phyloP scores from a whole-genome alignment of 1,284 basidiomycete species.

The Heliocybe sulcata region DNA sequence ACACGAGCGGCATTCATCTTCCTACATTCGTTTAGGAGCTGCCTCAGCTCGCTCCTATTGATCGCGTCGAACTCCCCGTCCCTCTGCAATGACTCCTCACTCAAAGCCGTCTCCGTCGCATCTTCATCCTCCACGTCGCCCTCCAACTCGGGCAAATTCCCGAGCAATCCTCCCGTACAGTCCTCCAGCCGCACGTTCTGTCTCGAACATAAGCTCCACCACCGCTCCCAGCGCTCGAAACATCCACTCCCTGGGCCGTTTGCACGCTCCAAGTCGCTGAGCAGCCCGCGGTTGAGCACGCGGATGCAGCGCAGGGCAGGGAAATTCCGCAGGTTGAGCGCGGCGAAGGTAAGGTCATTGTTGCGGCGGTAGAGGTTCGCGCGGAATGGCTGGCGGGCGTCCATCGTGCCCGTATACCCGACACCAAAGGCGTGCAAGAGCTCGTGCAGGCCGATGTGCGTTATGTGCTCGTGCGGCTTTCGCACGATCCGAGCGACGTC shows the following conservation, averaged over 20 bases:
- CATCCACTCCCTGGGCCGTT: conserved; percentile 38
- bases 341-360: conserved; percentile 60
- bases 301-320: conserved; percentile 52
- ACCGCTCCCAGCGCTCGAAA: conserved; percentile 58
- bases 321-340: conserved; percentile 48
- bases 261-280: conserved; percentile 49
- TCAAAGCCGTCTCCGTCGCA: conserved; percentile 14
- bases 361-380: conserved; percentile 40
- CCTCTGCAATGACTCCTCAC: conserved; percentile 22
- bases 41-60: conserved; percentile 32
- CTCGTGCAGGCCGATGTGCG: conserved; percentile 61
- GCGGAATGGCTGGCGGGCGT: conserved; percentile 33
- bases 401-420: conserved; percentile 34
- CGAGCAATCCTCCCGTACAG: conserved; percentile 54
- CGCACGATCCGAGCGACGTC: conserved; percentile 23
- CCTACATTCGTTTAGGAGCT: conserved; percentile 41
- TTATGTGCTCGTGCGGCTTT: conserved; percentile 48
- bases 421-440: conserved; percentile 63
- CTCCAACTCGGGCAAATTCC: conserved; percentile 44
- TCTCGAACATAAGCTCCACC: conserved; percentile 46
- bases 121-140: conserved; percentile 25
- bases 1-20: conserved; percentile 25
- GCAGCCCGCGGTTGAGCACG: conserved; percentile 43
- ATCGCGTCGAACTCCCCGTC: conserved; percentile 17
- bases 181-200: conserved; percentile 54